These are phyloP conservation scores for Sporothrix sp. DNA, from an alignment of 2,329 filamentous ascomycete genomes.

Conservation along the genomic window DNA sequence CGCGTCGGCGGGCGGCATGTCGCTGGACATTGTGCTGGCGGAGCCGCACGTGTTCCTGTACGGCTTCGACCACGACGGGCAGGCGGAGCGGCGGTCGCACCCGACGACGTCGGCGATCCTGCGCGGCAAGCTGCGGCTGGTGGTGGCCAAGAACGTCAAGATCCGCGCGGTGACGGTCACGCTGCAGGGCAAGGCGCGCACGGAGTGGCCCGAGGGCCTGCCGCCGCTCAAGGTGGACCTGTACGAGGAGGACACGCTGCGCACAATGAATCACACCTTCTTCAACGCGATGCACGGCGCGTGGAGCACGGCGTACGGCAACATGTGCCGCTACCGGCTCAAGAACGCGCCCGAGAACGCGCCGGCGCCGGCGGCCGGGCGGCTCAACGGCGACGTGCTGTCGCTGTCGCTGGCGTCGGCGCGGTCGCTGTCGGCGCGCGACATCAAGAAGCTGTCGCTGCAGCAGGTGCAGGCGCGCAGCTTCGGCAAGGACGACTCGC, in stretches of 20 bases:
- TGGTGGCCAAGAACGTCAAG: slow-evolving; percentile 81
- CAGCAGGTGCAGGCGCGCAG: slow-evolving; percentile 76
- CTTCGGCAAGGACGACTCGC: slow-evolving; percentile 68
- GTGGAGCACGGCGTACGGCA: slow-evolving; percentile 53
- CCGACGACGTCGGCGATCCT: slow-evolving; percentile 64
- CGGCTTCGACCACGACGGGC: slow-evolving; percentile 65
- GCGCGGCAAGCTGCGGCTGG: slow-evolving; percentile 71
- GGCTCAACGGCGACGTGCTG: no score
- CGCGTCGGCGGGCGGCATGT: slow-evolving; percentile 67
- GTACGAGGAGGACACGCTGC: slow-evolving; percentile 73
- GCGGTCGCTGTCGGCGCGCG: slow-evolving; percentile 32
- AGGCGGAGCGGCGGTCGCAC: slow-evolving; percentile 38
- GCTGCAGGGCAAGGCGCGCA: slow-evolving; percentile 74
- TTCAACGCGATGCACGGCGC: slow-evolving; percentile 67
- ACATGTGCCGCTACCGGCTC: slow-evolving; percentile 48
- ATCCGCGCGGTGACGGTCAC: slow-evolving; percentile 84
- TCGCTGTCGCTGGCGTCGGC: no score
- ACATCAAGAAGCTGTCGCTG: slow-evolving; percentile 61
- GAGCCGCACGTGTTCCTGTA: slow-evolving; percentile 74
- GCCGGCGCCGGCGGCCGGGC: background rate
- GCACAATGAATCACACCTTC: slow-evolving; percentile 83
- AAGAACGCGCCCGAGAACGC: slow-evolving; percentile 30
- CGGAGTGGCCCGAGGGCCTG: slow-evolving; percentile 95
- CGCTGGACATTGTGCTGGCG: slow-evolving; percentile 62
- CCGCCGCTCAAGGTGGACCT: slow-evolving; percentile 78